Base-by-base conservation (phyloP, 192 early-diverging fungal genomes). In the Linnemannia zychae region DNA sequence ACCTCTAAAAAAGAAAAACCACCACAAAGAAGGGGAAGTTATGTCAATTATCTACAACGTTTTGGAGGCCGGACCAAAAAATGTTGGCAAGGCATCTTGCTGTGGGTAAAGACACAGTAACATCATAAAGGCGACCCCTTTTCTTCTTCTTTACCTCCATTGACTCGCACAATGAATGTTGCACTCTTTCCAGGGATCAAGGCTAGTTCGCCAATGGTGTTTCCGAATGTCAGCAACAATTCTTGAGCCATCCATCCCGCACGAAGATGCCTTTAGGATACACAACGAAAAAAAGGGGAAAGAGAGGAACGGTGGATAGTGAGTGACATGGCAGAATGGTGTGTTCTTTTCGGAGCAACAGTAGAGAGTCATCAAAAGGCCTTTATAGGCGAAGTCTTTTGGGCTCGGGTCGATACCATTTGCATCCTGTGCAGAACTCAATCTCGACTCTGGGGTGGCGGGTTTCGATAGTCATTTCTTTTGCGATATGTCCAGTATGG, bases 221-320 rank as follows among this genome's bases (percentile, higher is more conserved):
- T 90, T 50, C 85, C 87, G 75, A 95, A 95, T 17, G 94, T 95
- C 13, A 91, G 87, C 44, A 95, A 84, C 20, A 95, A 84, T 73
- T 95, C 94, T 63, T 95, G 94, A 17, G 92, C 93, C 84, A 89
- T 90, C 94, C 94, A 95, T 63, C 91, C 94, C 77, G 82, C 88
- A 40, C 88, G 84, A 44, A 88, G 71, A 38, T 78, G 76, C 88
- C 88, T 88, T 63, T 57, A 18, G 22, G 50, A 38, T 24, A 5
- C 7, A 28, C 15, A 38, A 31, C 11, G 50, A 18, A 7, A 49
- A 67, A 53, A 9, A 68, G n/a, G 17, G 13, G 66, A 48, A 40
- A 81, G 48, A 78, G 31, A 53, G 3, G 20, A 24, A 46, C 33
- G 36, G 13, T 44, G 47, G 44, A 40, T 36, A 65, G 50, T 18